Base-by-base conservation (phyloP, 768 basidiomycete species). In the Naematelia aurantialba region DNA sequence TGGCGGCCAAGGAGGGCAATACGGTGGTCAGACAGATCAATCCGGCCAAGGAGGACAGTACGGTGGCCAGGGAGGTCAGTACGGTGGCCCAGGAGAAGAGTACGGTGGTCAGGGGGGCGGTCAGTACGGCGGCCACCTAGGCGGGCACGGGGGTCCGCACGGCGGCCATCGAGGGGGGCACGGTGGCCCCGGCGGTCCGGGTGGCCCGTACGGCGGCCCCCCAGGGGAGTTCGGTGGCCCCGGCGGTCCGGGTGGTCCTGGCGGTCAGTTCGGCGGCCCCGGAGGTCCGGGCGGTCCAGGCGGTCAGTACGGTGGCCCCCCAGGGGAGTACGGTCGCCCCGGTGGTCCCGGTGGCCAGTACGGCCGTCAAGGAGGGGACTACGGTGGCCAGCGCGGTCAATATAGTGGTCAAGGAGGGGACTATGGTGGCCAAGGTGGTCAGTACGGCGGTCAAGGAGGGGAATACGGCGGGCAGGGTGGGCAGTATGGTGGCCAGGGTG, bases 61-160 rank as follows among this genome's bases (percentile, higher is more conserved):
- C n/a, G n/a, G n/a, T n/a, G n/a, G n/a, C n/a, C n/a, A n/a, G n/a
- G n/a, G n/a, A n/a, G n/a, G n/a, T n/a, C n/a, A n/a, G n/a, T n/a
- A n/a, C n/a, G n/a, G n/a, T n/a, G n/a, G n/a, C n/a, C n/a, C n/a
- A n/a, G n/a, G n/a, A n/a, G n/a, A n/a, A n/a, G n/a, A n/a, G n/a
- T 57, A 57, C 48, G 51, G 31, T 3, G 57, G 60, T 42, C 57
- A 61, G 52, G 49, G 52, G 34, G 60, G 50, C 26, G 54, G 55
- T 5, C 19, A 54, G 2, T 11, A 22, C 26, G 62, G 58, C 2
- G 45, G 19, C n/a, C 19, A 58, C 21, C 63, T 59, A 22, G 56
- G 62, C 46, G 56, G 64, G 17, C 49, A 61, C 52, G 59, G 55
- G 31, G 62, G 63, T 34, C 72, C 69, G 25, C 46, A 53, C 11